Base-by-base conservation (phyloP, 371 early-diverging fungal genomes). In the Dinochytrium kinnereticum region DNA sequence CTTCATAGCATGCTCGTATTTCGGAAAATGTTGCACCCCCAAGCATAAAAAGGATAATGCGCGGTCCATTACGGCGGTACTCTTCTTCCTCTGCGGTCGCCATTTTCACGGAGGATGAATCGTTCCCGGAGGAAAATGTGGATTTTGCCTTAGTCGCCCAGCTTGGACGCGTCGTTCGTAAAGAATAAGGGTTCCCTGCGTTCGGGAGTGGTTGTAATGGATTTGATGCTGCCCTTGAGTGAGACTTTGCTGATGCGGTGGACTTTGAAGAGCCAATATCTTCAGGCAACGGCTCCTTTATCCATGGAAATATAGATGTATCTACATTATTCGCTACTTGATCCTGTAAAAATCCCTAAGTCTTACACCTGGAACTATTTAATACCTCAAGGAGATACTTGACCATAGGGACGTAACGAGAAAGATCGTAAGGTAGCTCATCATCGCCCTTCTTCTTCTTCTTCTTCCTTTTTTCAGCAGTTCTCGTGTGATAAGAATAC, bases 11-110 rank as follows among this genome's bases (percentile, higher is more conserved):
- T 1, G 92, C 79, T 36, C 98, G 89, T 64, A 96, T 90, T 79
- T 98, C 99, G 19, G 95, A 92, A 53, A 92, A 92, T 3, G 98
- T 95, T 64, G 95, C 82, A 19, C 98, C 99, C 31, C 99, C 98
- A 17, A 94, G 90, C 53, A 96, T 86, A 76, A 96, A 99, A 7
- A 98, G 83, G 51, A 93, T 86, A n/a, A 92, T 64, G 17, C 90
- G 71, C 7, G 84, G 76, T 19, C 87, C 87, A 68, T 84, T 86
- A 28, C 70, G 69, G 57, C 85, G 61, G 53, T 83, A 73, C 31
- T 86, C 86, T 36, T 77, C 77, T 21, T 50, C 66, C 38, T 73
- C 76, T 0, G 19, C 55, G n/a, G 30, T 49, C 15, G 24, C 26
- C 24, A 17, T 24, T 0, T 49, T 59, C 1, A 21, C 3, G 31